A percentile compares a stretch with the other conserved stretches of the same genome.
Evolutionary conservation across 345 rosid genomes (phyloP).

Genomic region (Salix exigua): DNA sequence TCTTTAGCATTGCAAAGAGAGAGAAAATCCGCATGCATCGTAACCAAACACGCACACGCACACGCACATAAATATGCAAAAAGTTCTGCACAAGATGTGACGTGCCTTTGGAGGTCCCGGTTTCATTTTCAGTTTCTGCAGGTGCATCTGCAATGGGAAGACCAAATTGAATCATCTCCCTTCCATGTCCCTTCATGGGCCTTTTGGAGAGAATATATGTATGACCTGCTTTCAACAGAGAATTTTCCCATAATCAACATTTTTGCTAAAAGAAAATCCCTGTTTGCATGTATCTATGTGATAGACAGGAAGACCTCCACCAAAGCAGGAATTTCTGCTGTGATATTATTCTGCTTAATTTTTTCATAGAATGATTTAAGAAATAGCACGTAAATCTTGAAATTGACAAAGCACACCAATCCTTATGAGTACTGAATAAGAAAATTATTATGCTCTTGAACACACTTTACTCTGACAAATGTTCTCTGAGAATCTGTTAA

Average conservation of each 20-base stretch:
- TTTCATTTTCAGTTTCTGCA: slow-evolving; percentile 54
- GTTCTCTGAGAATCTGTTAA: neutral
- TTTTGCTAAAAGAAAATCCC: neutral
- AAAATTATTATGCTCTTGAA: neutral
- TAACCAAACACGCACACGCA: no score
- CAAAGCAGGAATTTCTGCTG: neutral
- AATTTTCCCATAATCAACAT: slow-evolving; percentile 8
- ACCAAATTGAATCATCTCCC: slow-evolving; percentile 93
- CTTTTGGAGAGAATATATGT: slow-evolving; percentile 62
- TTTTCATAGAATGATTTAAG: neutral
- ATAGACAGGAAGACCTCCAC: neutral
- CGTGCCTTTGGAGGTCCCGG: slow-evolving; percentile 61
- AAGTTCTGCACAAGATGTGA: neutral
- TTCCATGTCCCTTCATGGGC: slow-evolving; percentile 87
- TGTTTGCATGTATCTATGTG: neutral
- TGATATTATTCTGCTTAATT: neutral
- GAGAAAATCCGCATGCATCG: neutral
- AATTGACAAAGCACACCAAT: neutral
- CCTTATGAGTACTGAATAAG: neutral
- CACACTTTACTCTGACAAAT: neutral
- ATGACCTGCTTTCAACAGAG: slow-evolving; percentile 54
- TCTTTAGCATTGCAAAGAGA: neutral
- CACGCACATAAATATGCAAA: neutral
- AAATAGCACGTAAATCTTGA: neutral
- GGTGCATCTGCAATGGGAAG: slow-evolving; percentile 71